These are phyloP conservation scores for Patellifolia procumbens DNA, from an alignment of 179 eudicot genomes.

Conservation along the genomic window DNA sequence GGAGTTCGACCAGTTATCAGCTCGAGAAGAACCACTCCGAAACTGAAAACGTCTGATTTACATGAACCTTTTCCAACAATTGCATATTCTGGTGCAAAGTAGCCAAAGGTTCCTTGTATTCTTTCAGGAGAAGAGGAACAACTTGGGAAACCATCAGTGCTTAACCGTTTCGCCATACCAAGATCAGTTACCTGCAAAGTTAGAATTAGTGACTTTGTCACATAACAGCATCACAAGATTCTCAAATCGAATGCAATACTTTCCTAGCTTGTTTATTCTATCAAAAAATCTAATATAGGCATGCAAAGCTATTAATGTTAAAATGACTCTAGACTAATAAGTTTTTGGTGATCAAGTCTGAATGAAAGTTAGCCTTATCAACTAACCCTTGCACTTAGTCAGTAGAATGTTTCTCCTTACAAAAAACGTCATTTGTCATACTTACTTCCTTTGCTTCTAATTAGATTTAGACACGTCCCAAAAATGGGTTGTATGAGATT, in stretches of 20 bases:
- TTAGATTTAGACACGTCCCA: no score
- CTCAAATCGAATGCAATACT: neutral
- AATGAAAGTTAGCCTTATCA: neutral
- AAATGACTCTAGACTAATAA: neutral
- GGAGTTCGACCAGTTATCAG: conserved; percentile 82
- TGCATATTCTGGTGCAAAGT: conserved; percentile 97
- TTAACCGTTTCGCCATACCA: conserved; percentile 87
- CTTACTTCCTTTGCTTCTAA: neutral
- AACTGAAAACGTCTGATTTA: conserved; percentile 96
- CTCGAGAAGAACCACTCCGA: conserved; percentile 97
- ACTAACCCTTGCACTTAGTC: neutral
- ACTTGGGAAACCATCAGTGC: conserved; percentile 65
- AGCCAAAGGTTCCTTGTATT: conserved; percentile 96
- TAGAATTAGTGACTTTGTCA: neutral
- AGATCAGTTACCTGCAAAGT: conserved; percentile 86
- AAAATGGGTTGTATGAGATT: no score
- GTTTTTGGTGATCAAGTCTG: neutral
- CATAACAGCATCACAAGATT: neutral
- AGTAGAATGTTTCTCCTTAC: neutral
- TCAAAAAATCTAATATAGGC: neutral
- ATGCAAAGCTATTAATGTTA: neutral
- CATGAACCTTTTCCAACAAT: conserved; percentile 79
- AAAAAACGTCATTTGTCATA: neutral
- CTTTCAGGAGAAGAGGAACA: conserved; percentile 83
- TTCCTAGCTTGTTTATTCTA: neutral